Percentiles rank a stretch among this genome's conserved stretches.
Conservation (phyloP, 768 basidiomycete species). For the Chalciporus piperatus region DNA sequence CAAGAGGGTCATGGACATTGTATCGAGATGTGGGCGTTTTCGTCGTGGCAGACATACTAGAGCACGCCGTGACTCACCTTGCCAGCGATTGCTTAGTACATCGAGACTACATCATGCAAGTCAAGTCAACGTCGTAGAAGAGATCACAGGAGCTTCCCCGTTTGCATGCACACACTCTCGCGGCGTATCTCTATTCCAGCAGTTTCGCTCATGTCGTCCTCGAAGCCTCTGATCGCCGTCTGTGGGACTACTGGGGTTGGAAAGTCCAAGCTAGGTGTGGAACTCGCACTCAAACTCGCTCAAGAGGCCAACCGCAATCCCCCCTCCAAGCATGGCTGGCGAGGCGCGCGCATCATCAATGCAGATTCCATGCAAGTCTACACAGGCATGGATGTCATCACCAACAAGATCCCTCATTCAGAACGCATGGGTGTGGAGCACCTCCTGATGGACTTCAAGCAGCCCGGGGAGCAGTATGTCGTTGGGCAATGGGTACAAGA, state of each 20-base stretch:
- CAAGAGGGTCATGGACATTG: no score
- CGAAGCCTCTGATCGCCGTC: conserved; percentile 73
- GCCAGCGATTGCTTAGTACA: no score
- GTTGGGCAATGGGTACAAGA: conserved; percentile 88
- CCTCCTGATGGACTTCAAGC: conserved; percentile 83
- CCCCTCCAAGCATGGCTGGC: conserved; percentile 39
- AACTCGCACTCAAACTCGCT: conserved; percentile 68
- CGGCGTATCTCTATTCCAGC: neutral
- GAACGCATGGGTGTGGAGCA: conserved; percentile 85
- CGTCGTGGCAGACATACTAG: no score
- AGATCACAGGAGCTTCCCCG: no score
- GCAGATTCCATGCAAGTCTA: conserved; percentile 99
- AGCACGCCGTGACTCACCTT: no score
- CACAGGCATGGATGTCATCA: conserved; percentile 85
- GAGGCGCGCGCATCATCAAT: conserved; percentile 79
- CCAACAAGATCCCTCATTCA: conserved; percentile 81
- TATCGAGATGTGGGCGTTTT: no score
- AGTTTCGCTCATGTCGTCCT: conserved; percentile 26
- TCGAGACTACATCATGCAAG: no score
- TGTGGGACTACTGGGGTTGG: conserved; percentile 96
- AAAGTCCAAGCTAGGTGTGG: conserved; percentile 88
- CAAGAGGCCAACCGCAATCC: conserved; percentile 21
- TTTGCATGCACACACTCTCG: neutral
- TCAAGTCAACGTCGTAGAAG: no score
- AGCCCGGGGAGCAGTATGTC: conserved; percentile 83